Percentiles rank a stretch among this genome's conserved stretches.
Evolutionary conservation across 352 stramenopile species (phyloP).

Genomic region (Pythium apleroticum): DNA sequence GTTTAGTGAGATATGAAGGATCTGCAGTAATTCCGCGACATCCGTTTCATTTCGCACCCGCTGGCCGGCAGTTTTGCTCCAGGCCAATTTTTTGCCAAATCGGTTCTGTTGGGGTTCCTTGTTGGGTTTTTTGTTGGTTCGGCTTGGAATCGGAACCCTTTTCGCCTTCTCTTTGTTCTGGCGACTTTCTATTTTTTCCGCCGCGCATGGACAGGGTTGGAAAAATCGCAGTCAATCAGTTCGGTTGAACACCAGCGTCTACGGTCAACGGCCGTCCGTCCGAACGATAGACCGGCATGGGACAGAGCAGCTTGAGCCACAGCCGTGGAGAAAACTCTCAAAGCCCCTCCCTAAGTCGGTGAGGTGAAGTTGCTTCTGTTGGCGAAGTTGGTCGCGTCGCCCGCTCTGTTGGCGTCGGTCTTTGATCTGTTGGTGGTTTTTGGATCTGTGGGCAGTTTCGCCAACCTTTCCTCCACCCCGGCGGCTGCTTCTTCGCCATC

Average conservation of each 20-base stretch:
- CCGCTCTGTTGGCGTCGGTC: background rate
- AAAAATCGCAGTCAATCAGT: background rate
- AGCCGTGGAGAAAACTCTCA: conserved; percentile 8
- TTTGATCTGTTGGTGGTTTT: conserved; percentile 5
- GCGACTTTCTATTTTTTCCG: conserved; percentile 28
- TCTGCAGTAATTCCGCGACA: background rate
- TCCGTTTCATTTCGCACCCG: background rate
- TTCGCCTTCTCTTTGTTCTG: conserved; percentile 16
- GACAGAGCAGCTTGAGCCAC: conserved; percentile 9
- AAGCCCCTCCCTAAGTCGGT: background rate
- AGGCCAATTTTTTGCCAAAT: background rate
- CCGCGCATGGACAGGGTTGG: background rate
- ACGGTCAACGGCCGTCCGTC: background rate
- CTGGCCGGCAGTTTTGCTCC: background rate
- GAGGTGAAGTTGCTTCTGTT: background rate
- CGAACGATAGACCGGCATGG: conserved; percentile 19
- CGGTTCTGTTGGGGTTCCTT: background rate
- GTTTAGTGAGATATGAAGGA: background rate
- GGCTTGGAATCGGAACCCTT: conserved; percentile 8
- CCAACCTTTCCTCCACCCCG: background rate
- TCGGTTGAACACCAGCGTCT: background rate
- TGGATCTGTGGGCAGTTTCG: background rate
- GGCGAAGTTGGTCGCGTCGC: background rate
- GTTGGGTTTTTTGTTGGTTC: background rate
- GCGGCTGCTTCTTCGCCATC: background rate